Percentiles rank a stretch among this genome's conserved stretches.
Conservation (phyloP, 805 yeast genomes). For the Candida orba region DNA sequence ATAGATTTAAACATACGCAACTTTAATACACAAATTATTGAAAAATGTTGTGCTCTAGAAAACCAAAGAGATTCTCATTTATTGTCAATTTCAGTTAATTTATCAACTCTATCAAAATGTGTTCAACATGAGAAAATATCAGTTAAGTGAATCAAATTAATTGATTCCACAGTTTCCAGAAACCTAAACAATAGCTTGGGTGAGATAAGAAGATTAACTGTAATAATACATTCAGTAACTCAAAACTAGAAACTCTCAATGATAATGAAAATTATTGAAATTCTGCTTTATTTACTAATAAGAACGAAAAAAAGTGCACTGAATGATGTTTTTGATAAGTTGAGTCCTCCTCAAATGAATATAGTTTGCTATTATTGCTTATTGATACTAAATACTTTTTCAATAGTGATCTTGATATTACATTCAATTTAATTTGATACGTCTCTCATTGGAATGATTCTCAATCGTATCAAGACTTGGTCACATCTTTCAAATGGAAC, state of each 20-base stretch:
- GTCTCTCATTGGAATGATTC: too few relatives aligned
- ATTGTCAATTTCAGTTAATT: slow-evolving; percentile 12
- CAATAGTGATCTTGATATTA: too few relatives aligned
- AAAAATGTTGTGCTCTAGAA: slow-evolving; percentile 11
- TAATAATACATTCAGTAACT: too few relatives aligned
- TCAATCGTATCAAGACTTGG: too few relatives aligned
- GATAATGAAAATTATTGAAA: too few relatives aligned
- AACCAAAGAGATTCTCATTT: neutral
- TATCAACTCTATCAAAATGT: slow-evolving; percentile 14
- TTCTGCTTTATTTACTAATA: neutral
- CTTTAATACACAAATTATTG: slow-evolving; percentile 8
- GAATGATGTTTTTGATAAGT: slow-evolving; percentile 29
- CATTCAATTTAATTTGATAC: too few relatives aligned
- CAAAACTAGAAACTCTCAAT: too few relatives aligned
- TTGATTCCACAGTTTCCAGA: slow-evolving; percentile 15
- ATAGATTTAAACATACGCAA: slow-evolving; percentile 6
- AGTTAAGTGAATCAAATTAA: slow-evolving; percentile 14
- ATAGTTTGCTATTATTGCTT: slow-evolving; percentile 40
- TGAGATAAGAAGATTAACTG: slow-evolving; percentile 22
- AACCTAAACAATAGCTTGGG: slow-evolving; percentile 17
- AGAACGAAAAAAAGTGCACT: slow-evolving; percentile 15
- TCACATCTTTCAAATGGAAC: too few relatives aligned
- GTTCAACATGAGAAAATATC: slow-evolving; percentile 13
- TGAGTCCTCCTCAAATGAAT: slow-evolving; percentile 32
- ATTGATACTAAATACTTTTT: slow-evolving; percentile 6